Evolutionary conservation across 1,284 basidiomycete species (phyloP).

Genomic region (Malassezia sp.): DNA sequence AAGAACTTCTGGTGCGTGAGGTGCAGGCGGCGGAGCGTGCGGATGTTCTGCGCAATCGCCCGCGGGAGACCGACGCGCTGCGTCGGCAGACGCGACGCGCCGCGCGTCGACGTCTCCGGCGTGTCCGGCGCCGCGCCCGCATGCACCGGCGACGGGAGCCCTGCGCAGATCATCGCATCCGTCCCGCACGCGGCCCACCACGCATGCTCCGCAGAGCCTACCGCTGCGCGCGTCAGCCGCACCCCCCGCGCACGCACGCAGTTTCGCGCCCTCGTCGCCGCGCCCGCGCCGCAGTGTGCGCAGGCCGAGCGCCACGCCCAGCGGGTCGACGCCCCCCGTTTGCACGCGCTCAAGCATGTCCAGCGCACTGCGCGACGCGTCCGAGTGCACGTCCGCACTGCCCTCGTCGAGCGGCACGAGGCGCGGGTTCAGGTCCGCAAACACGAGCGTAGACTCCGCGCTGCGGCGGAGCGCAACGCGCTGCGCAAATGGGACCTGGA

Average conservation of each 20-base stretch:
- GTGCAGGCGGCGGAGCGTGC: conserved; percentile 32
- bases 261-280: not conserved
- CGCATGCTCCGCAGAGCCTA: not conserved
- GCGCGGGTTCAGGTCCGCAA: conserved; percentile 22
- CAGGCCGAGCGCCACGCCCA: not conserved
- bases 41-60: conserved; percentile 31
- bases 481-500: conserved; percentile 38
- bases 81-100: conserved; percentile 16
- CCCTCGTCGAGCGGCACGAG: not conserved
- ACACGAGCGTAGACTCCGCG: conserved; percentile 57
- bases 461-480: conserved; percentile 64
- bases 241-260: too few relatives aligned
- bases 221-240: not conserved
- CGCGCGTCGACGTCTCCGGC: not conserved
- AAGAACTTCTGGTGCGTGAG: conserved; percentile 36
- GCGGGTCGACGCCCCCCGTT: conserved; percentile 1
- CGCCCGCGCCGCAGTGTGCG: conserved; percentile 1
- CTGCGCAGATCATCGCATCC: conserved; percentile 23
- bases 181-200: conserved; percentile 32
- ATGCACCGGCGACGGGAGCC: conserved; percentile 21
- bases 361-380: not conserved
- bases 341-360: not conserved
- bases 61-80: conserved; percentile 25
- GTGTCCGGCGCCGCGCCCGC: conserved; percentile 1
- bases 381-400: not conserved